Base-by-base conservation (phyloP, 2,329 filamentous ascomycete species). In the Sclerotinia borealis region DNA sequence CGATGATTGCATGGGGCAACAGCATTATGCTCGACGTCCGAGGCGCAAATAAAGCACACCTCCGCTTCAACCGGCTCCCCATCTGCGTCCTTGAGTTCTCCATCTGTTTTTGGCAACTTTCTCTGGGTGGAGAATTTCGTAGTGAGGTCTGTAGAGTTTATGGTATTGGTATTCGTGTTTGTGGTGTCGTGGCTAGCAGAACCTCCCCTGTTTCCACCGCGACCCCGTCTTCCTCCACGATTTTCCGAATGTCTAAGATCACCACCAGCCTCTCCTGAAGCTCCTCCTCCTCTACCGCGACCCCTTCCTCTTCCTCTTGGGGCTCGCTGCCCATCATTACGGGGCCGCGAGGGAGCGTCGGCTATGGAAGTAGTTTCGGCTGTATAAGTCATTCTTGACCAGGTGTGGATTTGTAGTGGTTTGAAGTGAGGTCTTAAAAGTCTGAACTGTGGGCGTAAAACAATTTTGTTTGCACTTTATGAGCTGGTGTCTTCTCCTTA, bases 1-100 rank as follows among this genome's bases (percentile, higher is more conserved):
- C 91, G 85, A 78, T 99, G 95, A 76, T 97, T 98, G 78, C 95
- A 99, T 25, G 95, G 93, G 37, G 93, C 87, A 68, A 99, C 86
- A 11, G 93, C 90, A 71, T 91, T 87, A 79, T 98, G 92, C 55
- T 90, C 86, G 54, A 99, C 88, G 2, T 88, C 85, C 68, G 93
- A 96, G 63, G 95, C 93, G 77, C 95, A 99, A 73, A 99, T 99
- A 77, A 98, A 98, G 84, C 95, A 99, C 66, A 97, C 84, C 67
- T 97, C 92, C 31, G 82, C 88, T 63, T 92, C 89, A 36, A 80
- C 79, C 4, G 76, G 79, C 64, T 76, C 74, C 3, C 75, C 78
- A 65, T 76, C 73, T 51, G 15, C 55, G n/a, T 47, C 43, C 52
- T 51, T 58, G 19, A n/a, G 25, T 27, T 52, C 59, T 15, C 56